phyloP scores from a whole-genome alignment of 192 early-diverging fungal genomes.

The Umbelopsis sp. region DNA sequence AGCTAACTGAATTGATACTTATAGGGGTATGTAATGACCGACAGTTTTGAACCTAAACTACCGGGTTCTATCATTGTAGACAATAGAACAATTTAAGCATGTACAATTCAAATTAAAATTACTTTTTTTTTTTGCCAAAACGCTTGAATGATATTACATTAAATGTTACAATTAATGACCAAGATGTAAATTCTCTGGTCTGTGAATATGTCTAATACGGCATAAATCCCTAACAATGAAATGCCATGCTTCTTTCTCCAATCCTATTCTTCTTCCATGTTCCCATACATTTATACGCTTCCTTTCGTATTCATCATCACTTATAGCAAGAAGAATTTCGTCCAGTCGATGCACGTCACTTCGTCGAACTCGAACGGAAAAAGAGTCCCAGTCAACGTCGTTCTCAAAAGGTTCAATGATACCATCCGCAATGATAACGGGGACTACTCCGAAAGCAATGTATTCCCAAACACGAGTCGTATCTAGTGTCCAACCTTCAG shows the following conservation, averaged over 20 bases:
- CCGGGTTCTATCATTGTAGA: conserved; percentile 9
- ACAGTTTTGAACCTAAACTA: neutral
- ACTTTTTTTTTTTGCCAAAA: neutral
- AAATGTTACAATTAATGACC: conserved; percentile 30
- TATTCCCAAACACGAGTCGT: conserved; percentile 52
- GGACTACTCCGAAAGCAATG: conserved; percentile 54
- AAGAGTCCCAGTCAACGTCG: conserved; percentile 51
- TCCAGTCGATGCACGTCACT: conserved; percentile 47
- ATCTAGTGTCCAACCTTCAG: conserved; percentile 49
- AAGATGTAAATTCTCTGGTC: conserved; percentile 29
- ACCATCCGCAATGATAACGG: conserved; percentile 52
- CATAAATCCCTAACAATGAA: conserved; percentile 49
- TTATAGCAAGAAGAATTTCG: conserved; percentile 34
- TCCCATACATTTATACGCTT: conserved; percentile 44
- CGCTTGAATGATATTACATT: neutral
- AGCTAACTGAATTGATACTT: neutral
- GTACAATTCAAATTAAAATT: conserved; percentile 19
- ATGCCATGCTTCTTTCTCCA: conserved; percentile 51
- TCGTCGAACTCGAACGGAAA: conserved; percentile 41
- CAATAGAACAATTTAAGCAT: conserved; percentile 11
- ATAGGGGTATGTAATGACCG: conserved; percentile 30
- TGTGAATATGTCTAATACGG: conserved; percentile 29
- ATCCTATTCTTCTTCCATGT: conserved; percentile 36
- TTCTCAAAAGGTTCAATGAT: conserved; percentile 53
- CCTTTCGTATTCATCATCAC: conserved; percentile 44